Evolutionary conservation across 805 yeast species (phyloP).

Genomic region (Lachancea kluyveri): DNA sequence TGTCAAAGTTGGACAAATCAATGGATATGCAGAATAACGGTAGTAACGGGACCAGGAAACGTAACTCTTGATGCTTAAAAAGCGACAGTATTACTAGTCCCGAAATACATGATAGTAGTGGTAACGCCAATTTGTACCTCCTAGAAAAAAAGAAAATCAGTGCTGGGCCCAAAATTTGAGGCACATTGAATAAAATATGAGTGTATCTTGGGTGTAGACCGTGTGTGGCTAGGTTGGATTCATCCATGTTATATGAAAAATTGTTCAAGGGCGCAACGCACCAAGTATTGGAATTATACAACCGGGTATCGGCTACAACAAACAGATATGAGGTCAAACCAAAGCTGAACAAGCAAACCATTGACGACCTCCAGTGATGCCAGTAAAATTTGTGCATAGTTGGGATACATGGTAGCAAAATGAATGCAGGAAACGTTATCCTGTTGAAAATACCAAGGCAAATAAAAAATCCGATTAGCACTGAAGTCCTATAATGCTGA

Average conservation of each 20-base stretch:
- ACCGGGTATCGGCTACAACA: constrained; percentile 49
- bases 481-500: constrained; percentile 13
- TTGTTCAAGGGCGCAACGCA: constrained; percentile 74
- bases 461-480: constrained; percentile 40
- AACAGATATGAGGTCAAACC: constrained; percentile 31
- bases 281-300: constrained; percentile 24
- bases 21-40: constrained; percentile 64
- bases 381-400: constrained; percentile 38
- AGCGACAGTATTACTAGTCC: constrained; percentile 58
- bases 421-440: constrained; percentile 72
- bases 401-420: constrained; percentile 54
- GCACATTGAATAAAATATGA: constrained; percentile 70
- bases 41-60: constrained; percentile 73
- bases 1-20: constrained; percentile 34
- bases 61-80: constrained; percentile 89
- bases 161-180: constrained; percentile 78
- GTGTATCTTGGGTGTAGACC: constrained; percentile 79
- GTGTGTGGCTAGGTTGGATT: constrained; percentile 59
- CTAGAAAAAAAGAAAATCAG: constrained; percentile 39
- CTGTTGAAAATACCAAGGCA: constrained; percentile 78
- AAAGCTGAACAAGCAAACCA: constrained; percentile 33
- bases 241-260: constrained; percentile 57
- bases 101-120: constrained; percentile 55
- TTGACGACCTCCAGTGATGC: constrained; percentile 29
- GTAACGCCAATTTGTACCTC: constrained; percentile 31